Evolutionary conservation across 1,139 yeast species (phyloP).

Genomic region (Meyerozyma sp.): DNA sequence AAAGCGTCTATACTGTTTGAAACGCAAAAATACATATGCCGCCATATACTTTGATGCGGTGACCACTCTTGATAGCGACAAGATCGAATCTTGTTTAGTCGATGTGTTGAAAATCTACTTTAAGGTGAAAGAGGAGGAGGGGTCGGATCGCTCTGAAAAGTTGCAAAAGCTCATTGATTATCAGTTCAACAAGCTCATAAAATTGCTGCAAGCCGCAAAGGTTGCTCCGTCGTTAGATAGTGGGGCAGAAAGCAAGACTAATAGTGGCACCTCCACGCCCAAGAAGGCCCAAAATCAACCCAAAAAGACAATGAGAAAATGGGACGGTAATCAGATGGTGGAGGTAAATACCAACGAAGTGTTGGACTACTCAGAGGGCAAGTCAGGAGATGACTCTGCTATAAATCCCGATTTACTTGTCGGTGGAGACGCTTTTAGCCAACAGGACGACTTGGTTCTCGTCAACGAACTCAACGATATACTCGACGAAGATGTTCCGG

Average conservation of each 20-base stretch:
- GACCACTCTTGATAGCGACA: slow-evolving; percentile 37
- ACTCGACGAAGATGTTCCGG: slow-evolving; percentile 30
- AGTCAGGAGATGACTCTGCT: slow-evolving; percentile 46
- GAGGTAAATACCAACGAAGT: slow-evolving; percentile 16
- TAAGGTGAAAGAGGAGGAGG: slow-evolving; percentile 22
- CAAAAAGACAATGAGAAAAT: slow-evolving; percentile 39
- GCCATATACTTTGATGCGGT: slow-evolving; percentile 39
- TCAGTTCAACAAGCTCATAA: slow-evolving; percentile 35
- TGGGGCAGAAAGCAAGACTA: slow-evolving; percentile 2
- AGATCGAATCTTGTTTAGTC: slow-evolving; percentile 27
- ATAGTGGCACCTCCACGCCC: slow-evolving; percentile 14
- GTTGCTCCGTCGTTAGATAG: not conserved
- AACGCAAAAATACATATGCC: slow-evolving; percentile 25
- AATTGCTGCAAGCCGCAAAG: slow-evolving; percentile 16
- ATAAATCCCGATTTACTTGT: slow-evolving; percentile 18
- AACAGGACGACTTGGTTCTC: slow-evolving; percentile 37
- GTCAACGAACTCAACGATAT: slow-evolving; percentile 41
- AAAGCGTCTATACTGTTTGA: slow-evolving; percentile 32
- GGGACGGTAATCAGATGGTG: slow-evolving; percentile 39
- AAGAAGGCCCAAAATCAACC: slow-evolving; percentile 8
- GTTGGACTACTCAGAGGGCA: slow-evolving; percentile 31
- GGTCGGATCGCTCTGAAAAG: slow-evolving; percentile 9
- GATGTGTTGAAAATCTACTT: slow-evolving; percentile 32
- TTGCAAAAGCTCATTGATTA: slow-evolving; percentile 32
- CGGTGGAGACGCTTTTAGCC: slow-evolving; percentile 30